Conservation (phyloP, 441 rosid species). For the Kokia cookei region DNA sequence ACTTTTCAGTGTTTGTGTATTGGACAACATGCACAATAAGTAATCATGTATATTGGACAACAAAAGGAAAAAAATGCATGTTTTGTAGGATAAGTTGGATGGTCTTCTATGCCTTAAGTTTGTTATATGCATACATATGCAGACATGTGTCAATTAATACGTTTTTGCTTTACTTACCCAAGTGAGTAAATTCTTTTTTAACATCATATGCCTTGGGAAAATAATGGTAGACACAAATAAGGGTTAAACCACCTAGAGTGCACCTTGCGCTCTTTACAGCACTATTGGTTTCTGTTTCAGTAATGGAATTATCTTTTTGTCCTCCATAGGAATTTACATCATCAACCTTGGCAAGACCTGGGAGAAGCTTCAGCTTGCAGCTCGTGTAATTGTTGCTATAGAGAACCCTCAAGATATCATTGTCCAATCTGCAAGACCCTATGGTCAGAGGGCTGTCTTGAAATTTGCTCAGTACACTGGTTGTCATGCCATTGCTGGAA, state of each 20-base stretch:
- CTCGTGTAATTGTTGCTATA: conserved; percentile 80
- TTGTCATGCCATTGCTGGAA: conserved; percentile 89
- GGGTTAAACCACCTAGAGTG: no score
- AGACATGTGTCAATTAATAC: not conserved
- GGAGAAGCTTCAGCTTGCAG: conserved; percentile 89
- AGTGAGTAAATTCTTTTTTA: no score
- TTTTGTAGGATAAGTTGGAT: not conserved
- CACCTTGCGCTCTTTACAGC: not conserved
- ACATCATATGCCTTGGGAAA: no score
- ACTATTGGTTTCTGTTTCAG: not conserved
- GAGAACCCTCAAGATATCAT: conserved; percentile 89
- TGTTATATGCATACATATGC: not conserved
- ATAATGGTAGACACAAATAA: no score
- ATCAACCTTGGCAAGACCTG: conserved; percentile 90
- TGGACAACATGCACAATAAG: no score
- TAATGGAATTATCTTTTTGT: not conserved
- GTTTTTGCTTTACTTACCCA: no score
- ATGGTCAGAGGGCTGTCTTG: conserved; percentile 83
- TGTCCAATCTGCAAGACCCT: conserved; percentile 90
- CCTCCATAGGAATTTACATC: conserved; percentile 62
- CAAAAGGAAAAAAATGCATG: not conserved
- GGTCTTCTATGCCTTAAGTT: not conserved
- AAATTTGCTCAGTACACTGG: conserved; percentile 92
- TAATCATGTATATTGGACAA: not conserved
- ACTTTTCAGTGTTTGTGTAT: no score